Evolutionary conservation across 2,329 filamentous ascomycete species (phyloP).

Genomic region (Mollisia scopiformis): DNA sequence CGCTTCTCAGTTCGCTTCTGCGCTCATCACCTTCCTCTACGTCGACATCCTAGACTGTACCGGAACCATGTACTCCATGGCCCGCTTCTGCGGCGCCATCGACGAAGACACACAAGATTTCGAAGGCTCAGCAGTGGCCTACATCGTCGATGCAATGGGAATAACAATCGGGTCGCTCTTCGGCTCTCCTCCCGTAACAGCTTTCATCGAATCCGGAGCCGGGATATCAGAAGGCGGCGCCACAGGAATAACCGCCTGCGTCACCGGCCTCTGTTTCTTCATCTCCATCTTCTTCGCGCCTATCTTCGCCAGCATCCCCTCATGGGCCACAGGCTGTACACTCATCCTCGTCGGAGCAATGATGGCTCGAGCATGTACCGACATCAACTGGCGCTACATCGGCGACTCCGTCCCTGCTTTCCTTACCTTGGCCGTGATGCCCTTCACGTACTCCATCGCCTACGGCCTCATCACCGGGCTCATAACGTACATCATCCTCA

Average conservation of each 20-base stretch:
- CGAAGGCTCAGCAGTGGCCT: constrained; percentile 81
- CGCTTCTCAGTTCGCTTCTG: constrained; percentile 77
- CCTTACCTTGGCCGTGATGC: constrained; percentile 83
- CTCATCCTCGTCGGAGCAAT: constrained; percentile 85
- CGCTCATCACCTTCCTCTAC: constrained; percentile 87
- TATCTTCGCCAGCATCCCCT: constrained; percentile 86
- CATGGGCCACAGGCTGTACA: constrained; percentile 89
- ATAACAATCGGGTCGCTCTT: constrained; percentile 82
- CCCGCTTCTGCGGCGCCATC: constrained; percentile 78
- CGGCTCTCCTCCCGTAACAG: constrained; percentile 80
- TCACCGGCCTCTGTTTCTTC: constrained; percentile 82
- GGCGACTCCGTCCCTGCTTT: constrained; percentile 86
- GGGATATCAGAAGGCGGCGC: constrained; percentile 87
- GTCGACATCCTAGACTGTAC: constrained; percentile 89
- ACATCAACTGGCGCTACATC: constrained; percentile 89
- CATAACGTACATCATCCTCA: constrained; percentile 75
- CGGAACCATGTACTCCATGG: constrained; percentile 88
- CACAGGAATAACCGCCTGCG: constrained; percentile 81
- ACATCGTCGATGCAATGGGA: constrained; percentile 78
- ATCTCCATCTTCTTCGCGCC: constrained; percentile 87
- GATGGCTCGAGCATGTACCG: constrained; percentile 77
- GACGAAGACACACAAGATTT: constrained; percentile 86
- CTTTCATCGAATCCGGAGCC: constrained; percentile 87
- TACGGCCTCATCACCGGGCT: constrained; percentile 84
- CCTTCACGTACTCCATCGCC: constrained; percentile 87